Base-by-base conservation (phyloP, 331 rosid species). In the Acacia pycnantha region DNA sequence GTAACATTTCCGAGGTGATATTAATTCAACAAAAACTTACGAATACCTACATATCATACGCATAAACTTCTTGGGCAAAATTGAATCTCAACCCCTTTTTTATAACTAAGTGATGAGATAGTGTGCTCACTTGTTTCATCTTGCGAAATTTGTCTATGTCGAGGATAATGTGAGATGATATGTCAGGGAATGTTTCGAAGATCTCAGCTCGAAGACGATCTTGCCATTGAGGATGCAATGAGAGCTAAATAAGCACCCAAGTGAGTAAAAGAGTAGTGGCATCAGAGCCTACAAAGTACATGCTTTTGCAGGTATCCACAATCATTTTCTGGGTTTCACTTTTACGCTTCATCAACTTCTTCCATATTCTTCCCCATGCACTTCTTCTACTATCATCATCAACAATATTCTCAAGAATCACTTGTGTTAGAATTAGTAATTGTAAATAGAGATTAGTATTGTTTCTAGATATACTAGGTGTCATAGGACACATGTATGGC, bases 201-300 rank as follows among this genome's bases (percentile, higher is more conserved):
- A 85, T 79, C 77, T 85, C 88, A n/a, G 82, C 40, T 31, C 88
- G 65, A 41, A 85, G 82, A 19, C 84, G 79, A 18, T 69, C 67
- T 33, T 85, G 88, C 88, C 86, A 85, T 0, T 85, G 53, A 18
- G 82, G 88, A 46, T 82, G 82, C 11, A 70, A 8, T 1, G 86
- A 81, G 27, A 85, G 79, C 0, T 82, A 77, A 70, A 85, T 2
- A 58, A 85, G 21, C 11, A 83, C 75, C 88, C 88, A 85, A 51
- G 65, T n/a, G 56, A 58, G 18, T 22, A 83, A 73, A 61, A 85
- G 47, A 48, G 86, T 77, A n/a, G 43, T 74, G 47, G 44, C 59
- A 70, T 82, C 88, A 22, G 83, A 70, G 14, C 86, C 86, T 18
- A 84, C 84, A 50, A 85, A 82, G 82, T 79, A 79, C 0, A 85